Percentiles rank a stretch among this genome's conserved stretches.
Evolutionary conservation across 2,329 filamentous ascomycete species (phyloP).

Genomic region (Fusarium oligoseptatum): DNA sequence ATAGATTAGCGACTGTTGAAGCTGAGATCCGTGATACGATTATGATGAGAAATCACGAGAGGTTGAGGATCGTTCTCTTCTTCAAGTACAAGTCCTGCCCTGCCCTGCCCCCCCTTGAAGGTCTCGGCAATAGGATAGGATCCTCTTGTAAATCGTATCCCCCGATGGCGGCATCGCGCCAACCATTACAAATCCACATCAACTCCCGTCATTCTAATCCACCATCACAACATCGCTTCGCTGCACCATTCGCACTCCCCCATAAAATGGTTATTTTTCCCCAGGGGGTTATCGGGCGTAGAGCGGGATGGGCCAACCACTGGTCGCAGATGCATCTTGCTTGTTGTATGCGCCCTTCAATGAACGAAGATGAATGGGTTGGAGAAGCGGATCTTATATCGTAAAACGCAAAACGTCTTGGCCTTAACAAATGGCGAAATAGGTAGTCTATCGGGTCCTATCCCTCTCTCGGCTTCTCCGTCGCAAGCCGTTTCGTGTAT

Average conservation of each 20-base stretch:
- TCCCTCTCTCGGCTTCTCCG: not conserved
- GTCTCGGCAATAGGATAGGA: not conserved
- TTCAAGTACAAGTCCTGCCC: conserved; percentile 34
- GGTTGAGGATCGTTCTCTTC: conserved; percentile 13
- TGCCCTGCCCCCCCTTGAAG: not conserved
- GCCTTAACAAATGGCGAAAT: conserved; percentile 26
- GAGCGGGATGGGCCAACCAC: conserved; percentile 23
- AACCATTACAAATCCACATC: conserved; percentile 45
- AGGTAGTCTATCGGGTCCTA: not conserved
- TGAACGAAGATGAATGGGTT: not conserved
- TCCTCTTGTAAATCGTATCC: conserved; percentile 20
- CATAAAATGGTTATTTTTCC: conserved; percentile 17
- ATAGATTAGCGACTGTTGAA: not conserved
- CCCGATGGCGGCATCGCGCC: conserved; percentile 39
- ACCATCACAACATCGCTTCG: conserved; percentile 42
- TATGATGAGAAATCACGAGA: conserved; percentile 11
- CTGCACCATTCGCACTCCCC: conserved; percentile 32
- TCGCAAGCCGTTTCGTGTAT: not conserved
- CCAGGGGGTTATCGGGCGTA: conserved; percentile 13
- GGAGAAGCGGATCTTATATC: conserved; percentile 15
- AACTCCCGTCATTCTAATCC: conserved; percentile 40
- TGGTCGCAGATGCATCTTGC: conserved; percentile 1
- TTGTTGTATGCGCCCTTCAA: conserved; percentile 13
- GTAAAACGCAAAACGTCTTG: conserved; percentile 22
- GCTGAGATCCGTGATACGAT: conserved; percentile 8